Conservation (phyloP, 805 yeast genomes). For the Pichia deserticola region DNA sequence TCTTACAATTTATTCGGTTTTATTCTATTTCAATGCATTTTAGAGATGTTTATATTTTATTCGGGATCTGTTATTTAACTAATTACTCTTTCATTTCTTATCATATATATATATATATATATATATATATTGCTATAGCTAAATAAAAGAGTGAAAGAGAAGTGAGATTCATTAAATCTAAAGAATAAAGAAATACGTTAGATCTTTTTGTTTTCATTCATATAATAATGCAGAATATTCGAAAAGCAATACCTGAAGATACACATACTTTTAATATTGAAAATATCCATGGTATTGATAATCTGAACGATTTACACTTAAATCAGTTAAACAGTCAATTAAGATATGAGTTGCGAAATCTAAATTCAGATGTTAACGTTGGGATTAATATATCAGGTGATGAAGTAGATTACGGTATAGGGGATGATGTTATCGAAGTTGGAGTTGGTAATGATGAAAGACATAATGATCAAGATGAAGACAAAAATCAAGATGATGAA, state of each 20-base stretch:
- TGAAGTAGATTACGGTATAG: constrained; percentile 1
- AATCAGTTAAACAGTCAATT: constrained; percentile 8
- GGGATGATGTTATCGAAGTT: background rate
- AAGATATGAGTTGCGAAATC: constrained; percentile 7
- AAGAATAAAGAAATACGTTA: too few relatives aligned
- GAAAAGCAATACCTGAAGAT: constrained; percentile 2
- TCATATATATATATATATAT: too few relatives aligned
- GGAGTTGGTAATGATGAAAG: background rate
- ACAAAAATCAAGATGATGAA: background rate
- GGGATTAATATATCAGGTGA: background rate
- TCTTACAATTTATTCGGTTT: too few relatives aligned
- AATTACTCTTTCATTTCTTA: too few relatives aligned
- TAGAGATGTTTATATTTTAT: too few relatives aligned
- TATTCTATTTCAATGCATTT: too few relatives aligned
- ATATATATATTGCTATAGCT: too few relatives aligned
- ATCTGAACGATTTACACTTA: constrained; percentile 7
- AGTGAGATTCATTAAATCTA: too few relatives aligned
- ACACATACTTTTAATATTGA: constrained; percentile 5
- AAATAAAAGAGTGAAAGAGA: too few relatives aligned
- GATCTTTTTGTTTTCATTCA: too few relatives aligned
- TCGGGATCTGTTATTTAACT: too few relatives aligned
- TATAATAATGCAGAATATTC: background rate
- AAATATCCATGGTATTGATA: constrained; percentile 5
- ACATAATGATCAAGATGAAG: too few relatives aligned
- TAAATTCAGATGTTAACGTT: constrained; percentile 6